phyloP scores from a whole-genome alignment of 345 rosid genomes.

The Cardamine occulta region DNA sequence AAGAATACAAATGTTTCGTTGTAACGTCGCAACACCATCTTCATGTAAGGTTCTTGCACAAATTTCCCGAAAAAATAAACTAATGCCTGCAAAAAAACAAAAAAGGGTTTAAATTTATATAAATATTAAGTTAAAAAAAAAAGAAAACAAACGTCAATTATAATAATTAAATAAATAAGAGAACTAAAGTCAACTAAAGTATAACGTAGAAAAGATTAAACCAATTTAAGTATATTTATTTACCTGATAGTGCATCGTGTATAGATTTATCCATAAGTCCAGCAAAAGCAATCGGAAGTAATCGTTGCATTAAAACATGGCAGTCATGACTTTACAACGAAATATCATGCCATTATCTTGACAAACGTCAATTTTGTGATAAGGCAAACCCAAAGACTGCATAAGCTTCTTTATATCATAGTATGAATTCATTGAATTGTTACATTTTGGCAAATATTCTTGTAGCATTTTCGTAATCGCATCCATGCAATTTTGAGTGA shows the following conservation, averaged over 20 bases:
- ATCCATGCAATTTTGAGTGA: too few species aligned
- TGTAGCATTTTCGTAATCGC: background rate
- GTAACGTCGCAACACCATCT: too few species aligned
- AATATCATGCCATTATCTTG: background rate
- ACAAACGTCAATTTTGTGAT: background rate
- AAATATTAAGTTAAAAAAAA: too few species aligned
- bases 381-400: background rate
- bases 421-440: background rate
- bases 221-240: background rate
- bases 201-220: too few species aligned
- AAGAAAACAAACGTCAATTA: too few species aligned
- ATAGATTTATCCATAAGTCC: background rate
- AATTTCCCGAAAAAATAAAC: too few species aligned
- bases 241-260: background rate
- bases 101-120: too few species aligned
- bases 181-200: too few species aligned
- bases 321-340: conserved; percentile 17
- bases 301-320: background rate
- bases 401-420: background rate
- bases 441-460: conserved; percentile 3
- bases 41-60: too few species aligned
- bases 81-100: too few species aligned
- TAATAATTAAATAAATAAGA: too few species aligned
- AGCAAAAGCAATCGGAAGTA: background rate
- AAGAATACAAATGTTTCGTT: too few species aligned